Percentiles rank a stretch among this genome's conserved stretches.
Evolutionary conservation across 176 grass and related monocot genomes (phyloP).

Genomic region (Aegilops tauschii): DNA sequence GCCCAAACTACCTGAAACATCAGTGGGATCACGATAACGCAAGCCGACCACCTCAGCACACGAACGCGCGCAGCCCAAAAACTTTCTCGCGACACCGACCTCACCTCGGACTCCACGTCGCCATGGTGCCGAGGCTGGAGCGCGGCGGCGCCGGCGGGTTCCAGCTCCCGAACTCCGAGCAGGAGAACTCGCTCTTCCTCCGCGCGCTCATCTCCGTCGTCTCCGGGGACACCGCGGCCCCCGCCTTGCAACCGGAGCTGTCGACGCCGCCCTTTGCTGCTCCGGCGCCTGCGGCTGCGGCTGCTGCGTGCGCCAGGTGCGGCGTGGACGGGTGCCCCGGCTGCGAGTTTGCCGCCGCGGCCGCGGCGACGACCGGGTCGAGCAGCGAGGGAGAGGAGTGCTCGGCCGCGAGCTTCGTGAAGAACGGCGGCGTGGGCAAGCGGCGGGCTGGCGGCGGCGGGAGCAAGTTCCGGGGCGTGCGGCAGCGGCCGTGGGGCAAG

Average conservation of each 20-base stretch:
- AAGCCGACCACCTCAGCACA: not conserved
- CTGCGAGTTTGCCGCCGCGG: conserved; percentile 10
- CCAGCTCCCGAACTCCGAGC: conserved; percentile 66
- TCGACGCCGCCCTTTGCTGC: not conserved
- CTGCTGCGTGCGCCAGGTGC: conserved; percentile 36
- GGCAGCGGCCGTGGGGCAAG: conserved; percentile 72
- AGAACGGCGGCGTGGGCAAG: conserved; percentile 30
- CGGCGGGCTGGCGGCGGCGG: conserved; percentile 22
- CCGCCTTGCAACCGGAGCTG: not conserved
- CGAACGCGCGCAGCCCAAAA: not conserved
- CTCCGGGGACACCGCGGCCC: conserved; percentile 37
- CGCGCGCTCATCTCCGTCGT: conserved; percentile 71
- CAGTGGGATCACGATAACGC: not conserved
- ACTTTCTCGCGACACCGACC: conserved; percentile 6
- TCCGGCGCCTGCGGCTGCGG: not conserved
- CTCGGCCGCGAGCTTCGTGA: not conserved
- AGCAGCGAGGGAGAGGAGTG: conserved; percentile 31
- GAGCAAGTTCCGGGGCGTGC: conserved; percentile 65
- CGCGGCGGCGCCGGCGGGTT: conserved; percentile 21
- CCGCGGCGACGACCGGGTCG: not conserved
- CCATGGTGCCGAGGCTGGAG: conserved; percentile 59
- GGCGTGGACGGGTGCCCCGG: conserved; percentile 50
- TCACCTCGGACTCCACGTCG: not conserved
- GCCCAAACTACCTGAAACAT: not conserved
- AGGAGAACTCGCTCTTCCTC: conserved; percentile 72